Conservation (phyloP, 352 stramenopile genomes). For the Pythium utonaiense region DNA sequence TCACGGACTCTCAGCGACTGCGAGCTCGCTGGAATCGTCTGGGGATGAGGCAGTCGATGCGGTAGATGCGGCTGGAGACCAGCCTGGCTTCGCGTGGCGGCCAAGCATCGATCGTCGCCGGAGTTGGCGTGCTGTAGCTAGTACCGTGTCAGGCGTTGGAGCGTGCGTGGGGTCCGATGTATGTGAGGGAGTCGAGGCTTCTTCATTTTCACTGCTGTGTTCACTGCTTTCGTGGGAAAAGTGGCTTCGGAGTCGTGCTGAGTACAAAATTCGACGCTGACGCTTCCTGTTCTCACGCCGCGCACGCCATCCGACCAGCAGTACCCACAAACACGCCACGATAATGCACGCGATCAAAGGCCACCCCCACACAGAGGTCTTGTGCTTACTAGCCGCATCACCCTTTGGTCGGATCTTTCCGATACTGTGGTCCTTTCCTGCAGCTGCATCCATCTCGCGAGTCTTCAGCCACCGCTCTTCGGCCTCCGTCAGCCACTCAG, state of each 20-base stretch:
- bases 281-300: background rate
- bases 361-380: conserved; percentile 8
- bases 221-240: background rate
- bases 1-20: too few relatives aligned
- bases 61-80: conserved; percentile 15
- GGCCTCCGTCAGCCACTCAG: background rate
- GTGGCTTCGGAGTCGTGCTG: conserved; percentile 5
- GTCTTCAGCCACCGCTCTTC: conserved; percentile 1
- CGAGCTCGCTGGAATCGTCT: background rate
- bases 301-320: background rate
- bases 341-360: conserved; percentile 4
- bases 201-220: too few relatives aligned
- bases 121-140: too few relatives aligned
- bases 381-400: too few relatives aligned
- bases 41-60: conserved; percentile 9
- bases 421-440: too few relatives aligned
- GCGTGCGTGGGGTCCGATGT: too few relatives aligned
- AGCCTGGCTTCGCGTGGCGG: conserved; percentile 2
- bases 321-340: background rate
- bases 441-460: too few relatives aligned
- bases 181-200: too few relatives aligned
- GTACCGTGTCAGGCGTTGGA: background rate
- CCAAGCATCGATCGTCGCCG: conserved; percentile 1
- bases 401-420: too few relatives aligned
- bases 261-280: conserved; percentile 13